These are phyloP conservation scores for Trichoderma atrobrunneum DNA, from an alignment of 2,329 filamentous ascomycete species.

Conservation along the genomic window DNA sequence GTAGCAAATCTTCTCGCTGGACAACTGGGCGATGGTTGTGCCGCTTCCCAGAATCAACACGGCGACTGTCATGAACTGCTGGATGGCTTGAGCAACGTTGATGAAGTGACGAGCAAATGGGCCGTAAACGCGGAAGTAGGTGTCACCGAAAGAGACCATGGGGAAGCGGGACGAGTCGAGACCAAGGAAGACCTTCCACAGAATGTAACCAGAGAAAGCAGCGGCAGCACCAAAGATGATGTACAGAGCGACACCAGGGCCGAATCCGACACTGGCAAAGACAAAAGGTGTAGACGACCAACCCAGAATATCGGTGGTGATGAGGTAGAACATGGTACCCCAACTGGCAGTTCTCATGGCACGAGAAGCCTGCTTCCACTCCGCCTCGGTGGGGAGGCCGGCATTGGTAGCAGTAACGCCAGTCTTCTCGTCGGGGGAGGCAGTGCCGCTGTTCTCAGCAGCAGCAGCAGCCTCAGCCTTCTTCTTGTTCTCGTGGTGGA, in stretches of 20 bases:
- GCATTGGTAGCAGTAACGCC: neutral
- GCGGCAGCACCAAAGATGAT: slow-evolving; percentile 6
- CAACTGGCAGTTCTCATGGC: slow-evolving; percentile 11
- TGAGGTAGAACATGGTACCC: slow-evolving; percentile 18
- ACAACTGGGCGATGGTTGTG: slow-evolving; percentile 7
- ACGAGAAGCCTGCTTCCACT: slow-evolving; percentile 17
- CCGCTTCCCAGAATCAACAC: slow-evolving; percentile 12
- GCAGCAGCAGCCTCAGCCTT: slow-evolving; percentile 5
- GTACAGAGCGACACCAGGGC: slow-evolving; percentile 15
- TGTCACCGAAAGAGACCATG: slow-evolving; percentile 17
- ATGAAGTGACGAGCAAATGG: slow-evolving; percentile 13
- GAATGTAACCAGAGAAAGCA: slow-evolving; percentile 12
- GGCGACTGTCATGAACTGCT: slow-evolving; percentile 14
- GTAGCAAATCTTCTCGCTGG: slow-evolving; percentile 9
- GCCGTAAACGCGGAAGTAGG: slow-evolving; percentile 15
- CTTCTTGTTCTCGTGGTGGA: slow-evolving; percentile 17
- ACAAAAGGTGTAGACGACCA: slow-evolving; percentile 15
- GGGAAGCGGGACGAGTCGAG: slow-evolving; percentile 13
- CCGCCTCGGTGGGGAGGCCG: neutral
- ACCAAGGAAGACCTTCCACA: slow-evolving; percentile 16
- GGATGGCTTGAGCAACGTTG: slow-evolving; percentile 12
- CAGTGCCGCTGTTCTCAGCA: neutral
- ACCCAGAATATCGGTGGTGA: slow-evolving; percentile 12
- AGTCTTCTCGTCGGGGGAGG: slow-evolving; percentile 10
- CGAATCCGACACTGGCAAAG: slow-evolving; percentile 17